Base-by-base conservation (phyloP, 495 filamentous ascomycete genomes). In the Neurospora sp. region DNA sequence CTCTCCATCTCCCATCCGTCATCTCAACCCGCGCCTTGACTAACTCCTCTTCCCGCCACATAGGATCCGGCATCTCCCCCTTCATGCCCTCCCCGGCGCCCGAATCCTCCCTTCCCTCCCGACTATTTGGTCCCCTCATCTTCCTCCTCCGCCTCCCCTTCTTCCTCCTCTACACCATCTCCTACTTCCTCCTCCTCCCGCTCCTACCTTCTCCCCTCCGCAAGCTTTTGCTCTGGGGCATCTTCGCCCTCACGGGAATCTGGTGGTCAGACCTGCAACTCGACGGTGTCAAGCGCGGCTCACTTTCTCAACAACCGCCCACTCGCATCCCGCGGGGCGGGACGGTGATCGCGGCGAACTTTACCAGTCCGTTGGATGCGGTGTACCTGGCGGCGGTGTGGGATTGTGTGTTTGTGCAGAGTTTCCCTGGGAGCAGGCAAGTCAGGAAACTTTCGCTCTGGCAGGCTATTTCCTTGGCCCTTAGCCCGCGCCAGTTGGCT, bases 241-340 rank as follows among this genome's bases (percentile, higher is more conserved):
- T 98, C 59, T 86, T 99, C 20, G 90, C 89, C 39, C 90, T 94
- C 31, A 92, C 94, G 0, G 94, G 94, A 22, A 90, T 98, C 44
- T 98, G 96, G 95, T 98, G 95, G 94, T 91, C 97, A 69, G 96
- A 98, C 81, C 85, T 99, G 1, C 94, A 98, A 77, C 91, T 99
- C 53, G 96, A 98, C 79, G 94, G 94, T 39, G 96, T 99, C 42
- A 91, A 91, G 81, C 94, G 93, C 84, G 96, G 96, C 85, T 84
- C 85, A 9, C 80, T 89, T 37, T 84, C 83, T 38, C 83, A 84
- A 74, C 89, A 92, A 78, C 85, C 91, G 71, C 81, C 86, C 42
- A 86, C 82, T 2, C 87, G 92, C 18, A 87, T 98, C 1, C 96
- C 96, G 0, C 88, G 89, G 70, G 88, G 90, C 7, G 86, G 89